phyloP scores from a whole-genome alignment of 164 flowering plant species.

The Vitis labrusca region DNA sequence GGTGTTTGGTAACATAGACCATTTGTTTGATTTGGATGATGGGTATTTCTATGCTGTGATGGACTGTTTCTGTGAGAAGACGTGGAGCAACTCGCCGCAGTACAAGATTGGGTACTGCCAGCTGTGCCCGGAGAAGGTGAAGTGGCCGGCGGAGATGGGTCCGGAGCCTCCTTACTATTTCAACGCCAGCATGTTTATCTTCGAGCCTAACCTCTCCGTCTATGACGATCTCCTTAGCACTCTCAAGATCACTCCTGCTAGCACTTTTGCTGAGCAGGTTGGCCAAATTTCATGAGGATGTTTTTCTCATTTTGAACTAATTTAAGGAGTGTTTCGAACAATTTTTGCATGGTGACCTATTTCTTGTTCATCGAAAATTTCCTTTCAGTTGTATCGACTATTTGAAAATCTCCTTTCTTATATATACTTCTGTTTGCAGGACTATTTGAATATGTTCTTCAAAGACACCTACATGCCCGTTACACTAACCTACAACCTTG shows the following conservation, averaged over 20 bases:
- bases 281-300: no score
- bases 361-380: no score
- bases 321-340: no score
- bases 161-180: constrained; percentile 14
- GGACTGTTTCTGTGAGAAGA: constrained; percentile 23
- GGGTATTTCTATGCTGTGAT: constrained; percentile 17
- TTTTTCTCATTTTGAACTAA: no score
- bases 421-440: not conserved
- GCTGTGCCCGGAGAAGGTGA: constrained; percentile 11
- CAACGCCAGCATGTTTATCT: constrained; percentile 22
- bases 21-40: constrained; percentile 14
- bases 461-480: constrained; percentile 54
- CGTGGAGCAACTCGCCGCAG: constrained; percentile 16
- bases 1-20: constrained; percentile 18
- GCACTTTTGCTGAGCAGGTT: constrained; percentile 18
- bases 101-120: constrained; percentile 20
- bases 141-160: constrained; percentile 14
- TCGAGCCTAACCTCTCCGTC: constrained; percentile 8
- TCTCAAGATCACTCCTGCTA: constrained; percentile 9
- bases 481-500: constrained; percentile 48
- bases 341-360: no score
- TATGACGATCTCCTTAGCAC: constrained; percentile 8
- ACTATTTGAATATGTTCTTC: constrained; percentile 55
- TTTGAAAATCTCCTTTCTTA: no score
- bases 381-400: no score